phyloP scores from a whole-genome alignment of 345 rosid genomes.

The Luvunga scandens region DNA sequence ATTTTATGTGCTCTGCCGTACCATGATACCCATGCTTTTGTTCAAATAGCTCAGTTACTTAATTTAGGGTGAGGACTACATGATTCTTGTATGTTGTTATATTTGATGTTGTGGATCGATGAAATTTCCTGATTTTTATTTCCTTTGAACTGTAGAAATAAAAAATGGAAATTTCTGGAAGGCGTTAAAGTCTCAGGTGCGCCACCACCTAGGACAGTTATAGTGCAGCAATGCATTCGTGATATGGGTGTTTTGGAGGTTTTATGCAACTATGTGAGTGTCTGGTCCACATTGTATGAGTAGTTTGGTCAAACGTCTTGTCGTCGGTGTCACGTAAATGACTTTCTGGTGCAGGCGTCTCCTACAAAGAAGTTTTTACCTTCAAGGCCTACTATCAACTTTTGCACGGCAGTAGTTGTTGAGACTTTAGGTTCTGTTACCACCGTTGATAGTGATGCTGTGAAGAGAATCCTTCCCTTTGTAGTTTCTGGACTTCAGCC shows the following conservation, averaged over 20 bases:
- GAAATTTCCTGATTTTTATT: slow-evolving; percentile 10
- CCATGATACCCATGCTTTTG: slow-evolving; percentile 88
- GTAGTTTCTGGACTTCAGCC: slow-evolving; percentile 68
- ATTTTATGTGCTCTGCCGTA: slow-evolving; percentile 77
- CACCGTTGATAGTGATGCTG: slow-evolving; percentile 56
- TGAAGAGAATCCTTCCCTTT: slow-evolving; percentile 79
- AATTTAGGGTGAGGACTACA: slow-evolving; percentile 56
- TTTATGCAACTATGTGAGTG: slow-evolving; percentile 79
- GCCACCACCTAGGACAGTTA: slow-evolving; percentile 72
- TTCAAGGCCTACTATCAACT: slow-evolving; percentile 58
- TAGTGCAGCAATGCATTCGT: slow-evolving; percentile 86
- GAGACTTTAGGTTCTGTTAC: slow-evolving; percentile 68
- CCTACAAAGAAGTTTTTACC: slow-evolving; percentile 64
- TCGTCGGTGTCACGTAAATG: slow-evolving; percentile 9
- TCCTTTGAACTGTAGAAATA: slow-evolving; percentile 50
- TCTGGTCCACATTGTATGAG: background rate
- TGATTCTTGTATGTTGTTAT: background rate
- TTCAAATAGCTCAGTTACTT: slow-evolving; percentile 72
- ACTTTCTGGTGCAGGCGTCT: slow-evolving; percentile 53
- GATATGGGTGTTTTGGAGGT: slow-evolving; percentile 81
- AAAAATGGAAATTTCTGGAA: slow-evolving; percentile 86
- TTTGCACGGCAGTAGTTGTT: slow-evolving; percentile 79
- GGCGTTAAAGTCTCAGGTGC: slow-evolving; percentile 89
- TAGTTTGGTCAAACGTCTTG: slow-evolving; percentile 13
- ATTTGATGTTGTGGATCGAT: background rate